Conservation (phyloP, 2,329 filamentous ascomycete genomes). For the Ophiosphaerella korrae region DNA sequence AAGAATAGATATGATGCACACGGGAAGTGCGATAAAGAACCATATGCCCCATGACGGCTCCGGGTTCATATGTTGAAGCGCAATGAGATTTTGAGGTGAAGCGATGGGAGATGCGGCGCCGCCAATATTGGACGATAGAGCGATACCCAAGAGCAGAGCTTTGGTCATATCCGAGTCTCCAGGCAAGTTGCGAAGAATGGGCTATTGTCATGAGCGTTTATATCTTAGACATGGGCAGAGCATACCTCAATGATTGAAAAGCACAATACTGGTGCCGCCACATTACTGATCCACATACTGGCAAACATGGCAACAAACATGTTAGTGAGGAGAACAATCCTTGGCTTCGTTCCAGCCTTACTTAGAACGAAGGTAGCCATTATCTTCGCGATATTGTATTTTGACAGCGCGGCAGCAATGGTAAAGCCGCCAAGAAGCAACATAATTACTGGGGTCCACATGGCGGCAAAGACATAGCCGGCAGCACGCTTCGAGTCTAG, state of each 20-base stretch:
- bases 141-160: slow-evolving; percentile 92
- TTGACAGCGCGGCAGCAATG: slow-evolving; percentile 90
- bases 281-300: slow-evolving; percentile 99
- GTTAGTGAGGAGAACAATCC: slow-evolving; percentile 90
- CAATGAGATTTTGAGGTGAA: slow-evolving; percentile 96
- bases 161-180: slow-evolving; percentile 92
- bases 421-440: slow-evolving; percentile 94
- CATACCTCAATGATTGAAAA: slow-evolving; percentile 93
- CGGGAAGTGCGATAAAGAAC: slow-evolving; percentile 95
- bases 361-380: slow-evolving; percentile 95
- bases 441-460: slow-evolving; percentile 99
- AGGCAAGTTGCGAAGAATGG: slow-evolving; percentile 90
- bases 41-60: slow-evolving; percentile 91
- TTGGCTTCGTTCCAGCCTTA: slow-evolving; percentile 90
- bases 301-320: slow-evolving; percentile 99
- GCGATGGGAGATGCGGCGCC: slow-evolving; percentile 97
- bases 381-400: slow-evolving; percentile 97
- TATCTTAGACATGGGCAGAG: rapidly evolving
- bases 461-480: slow-evolving; percentile 84
- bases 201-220: slow-evolving; percentile 57
- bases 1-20: slow-evolving; percentile 85
- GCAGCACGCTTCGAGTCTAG: slow-evolving; percentile 82
- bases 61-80: slow-evolving; percentile 92
- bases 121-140: slow-evolving; percentile 91
- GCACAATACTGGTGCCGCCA: slow-evolving; percentile 93